Evolutionary conservation across 805 yeast species (phyloP), one percentile per base, ranked within the genome.

Genomic region (Grigorovia humatica): DNA sequence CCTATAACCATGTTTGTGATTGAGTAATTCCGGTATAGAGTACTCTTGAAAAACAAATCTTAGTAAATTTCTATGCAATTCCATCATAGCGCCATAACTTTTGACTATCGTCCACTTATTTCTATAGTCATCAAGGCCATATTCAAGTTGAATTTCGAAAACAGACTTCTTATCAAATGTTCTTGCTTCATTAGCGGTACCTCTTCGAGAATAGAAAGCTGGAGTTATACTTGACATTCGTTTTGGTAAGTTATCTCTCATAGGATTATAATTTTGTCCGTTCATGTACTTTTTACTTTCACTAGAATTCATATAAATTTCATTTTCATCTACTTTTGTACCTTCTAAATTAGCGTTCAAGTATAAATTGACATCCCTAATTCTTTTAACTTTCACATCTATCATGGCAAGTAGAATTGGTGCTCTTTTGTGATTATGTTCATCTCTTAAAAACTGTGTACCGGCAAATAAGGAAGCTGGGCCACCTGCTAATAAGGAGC

Each of bases 91-190:
- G 58, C 81, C 80, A 47, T 83, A 79, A 20, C 81, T 83, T 59
- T 83, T 84, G 30, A 80, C 74, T 7, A 93, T 78, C 1, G 83
- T 73, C 99, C 99, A 93, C 58, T 79, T 79, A 59, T 89, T 71
- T 50, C 89, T 70, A 51, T 82, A 79, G 6, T 81, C 78, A 1
- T 96, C 96, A 35, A 89, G 79, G 7, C 98, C 99, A 62, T 93
- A 93, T 63, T 90, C 96, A 46, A 93, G 71, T 48, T 84, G 86
- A n/a, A 93, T 71, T 53, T 78, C 73, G 58, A 78, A 85, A 50
- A 53, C 40, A 12, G 55, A 17, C 9, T 50, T 50, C 9, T 48
- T 17, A 18, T 20, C 46, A 20, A 15, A 75, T 53, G 71, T 74
- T 1, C 75, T 67, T 15, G 8, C 12, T 3, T 67, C 66, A 49